phyloP scores from a whole-genome alignment of 2,329 filamentous ascomycete species.

The Cryphonectria nitschkei region DNA sequence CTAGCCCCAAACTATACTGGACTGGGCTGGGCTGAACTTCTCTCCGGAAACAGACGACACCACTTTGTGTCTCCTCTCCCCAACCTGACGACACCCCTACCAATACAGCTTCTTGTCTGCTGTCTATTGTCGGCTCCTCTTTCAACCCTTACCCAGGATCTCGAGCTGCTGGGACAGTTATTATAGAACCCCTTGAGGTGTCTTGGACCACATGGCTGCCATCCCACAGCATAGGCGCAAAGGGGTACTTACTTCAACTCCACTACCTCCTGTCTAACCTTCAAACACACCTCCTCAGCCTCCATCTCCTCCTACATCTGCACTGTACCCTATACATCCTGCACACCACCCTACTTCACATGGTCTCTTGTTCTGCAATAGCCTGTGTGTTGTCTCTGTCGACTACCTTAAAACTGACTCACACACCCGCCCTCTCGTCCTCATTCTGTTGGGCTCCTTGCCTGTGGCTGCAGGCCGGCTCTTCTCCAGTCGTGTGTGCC shows the following conservation, averaged over 20 bases:
- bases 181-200: not conserved
- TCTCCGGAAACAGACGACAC: slow-evolving; percentile 2
- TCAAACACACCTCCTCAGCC: not conserved
- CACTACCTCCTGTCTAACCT: slow-evolving; percentile 19
- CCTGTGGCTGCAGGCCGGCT: not conserved
- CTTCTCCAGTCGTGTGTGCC: not conserved
- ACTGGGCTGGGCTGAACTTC: not conserved
- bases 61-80: not conserved
- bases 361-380: not conserved
- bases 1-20: not conserved
- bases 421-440: not conserved
- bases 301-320: not conserved
- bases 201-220: slow-evolving; percentile 24
- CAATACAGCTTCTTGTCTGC: not conserved
- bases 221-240: slow-evolving; percentile 26
- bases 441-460: not conserved
- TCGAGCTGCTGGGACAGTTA: not conserved
- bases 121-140: not conserved
- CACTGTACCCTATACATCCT: not conserved
- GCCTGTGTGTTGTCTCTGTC: not conserved
- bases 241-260: slow-evolving; percentile 29
- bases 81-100: not conserved
- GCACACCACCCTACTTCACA: not conserved
- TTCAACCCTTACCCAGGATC: not conserved
- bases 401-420: not conserved